phyloP scores from a whole-genome alignment of 306 rosid species.

The Corylus heterophylla region DNA sequence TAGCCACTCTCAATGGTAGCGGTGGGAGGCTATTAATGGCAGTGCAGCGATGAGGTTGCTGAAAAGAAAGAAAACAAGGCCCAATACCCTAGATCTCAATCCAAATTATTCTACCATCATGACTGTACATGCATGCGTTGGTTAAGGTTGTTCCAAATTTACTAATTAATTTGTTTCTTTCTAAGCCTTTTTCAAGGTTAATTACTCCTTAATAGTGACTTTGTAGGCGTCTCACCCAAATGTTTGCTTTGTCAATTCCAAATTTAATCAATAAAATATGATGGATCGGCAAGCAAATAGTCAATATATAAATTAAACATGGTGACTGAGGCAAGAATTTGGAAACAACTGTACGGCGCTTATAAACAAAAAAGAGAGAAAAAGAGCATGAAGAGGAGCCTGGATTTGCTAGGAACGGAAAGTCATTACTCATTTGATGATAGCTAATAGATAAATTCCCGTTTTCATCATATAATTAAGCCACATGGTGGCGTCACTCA shows the following conservation, averaged over 20 bases:
- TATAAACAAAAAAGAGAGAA: neutral
- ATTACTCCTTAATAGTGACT: neutral
- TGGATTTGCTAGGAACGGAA: slow-evolving; percentile 4
- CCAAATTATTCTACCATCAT: no score
- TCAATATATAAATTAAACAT: slow-evolving; percentile 11
- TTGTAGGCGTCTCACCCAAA: neutral
- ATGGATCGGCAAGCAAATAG: neutral
- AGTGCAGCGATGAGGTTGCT: no score
- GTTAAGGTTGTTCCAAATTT: no score
- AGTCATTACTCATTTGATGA: slow-evolving; percentile 2
- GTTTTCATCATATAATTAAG: neutral
- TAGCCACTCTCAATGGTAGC: no score
- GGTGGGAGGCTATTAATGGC: no score
- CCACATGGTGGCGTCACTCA: slow-evolving; percentile 3
- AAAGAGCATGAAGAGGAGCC: neutral
- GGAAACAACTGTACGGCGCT: neutral
- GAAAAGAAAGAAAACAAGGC: no score
- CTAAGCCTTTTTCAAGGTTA: no score
- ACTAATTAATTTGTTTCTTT: no score
- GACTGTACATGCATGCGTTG: no score
- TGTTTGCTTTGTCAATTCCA: neutral
- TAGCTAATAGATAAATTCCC: neutral
- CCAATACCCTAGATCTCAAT: no score
- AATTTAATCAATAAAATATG: neutral
- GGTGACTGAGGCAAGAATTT: neutral